phyloP scores from a whole-genome alignment of 805 yeast genomes.

The Yamadazyma takamatsuzukensis region DNA sequence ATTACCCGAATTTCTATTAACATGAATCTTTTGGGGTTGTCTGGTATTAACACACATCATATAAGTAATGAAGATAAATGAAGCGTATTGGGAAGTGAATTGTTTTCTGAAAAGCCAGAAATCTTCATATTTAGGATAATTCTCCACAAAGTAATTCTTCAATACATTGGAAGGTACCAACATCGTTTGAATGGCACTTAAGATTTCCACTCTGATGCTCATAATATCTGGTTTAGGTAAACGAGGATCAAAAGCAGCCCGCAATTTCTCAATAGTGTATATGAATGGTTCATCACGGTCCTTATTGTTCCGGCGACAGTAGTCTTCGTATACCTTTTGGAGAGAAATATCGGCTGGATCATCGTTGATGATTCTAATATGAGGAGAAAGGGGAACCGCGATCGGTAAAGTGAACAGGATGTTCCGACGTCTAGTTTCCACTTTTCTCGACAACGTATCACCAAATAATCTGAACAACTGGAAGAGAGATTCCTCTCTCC shows the following conservation, averaged over 20 bases:
- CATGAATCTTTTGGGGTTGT: conserved; percentile 88
- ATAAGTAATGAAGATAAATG: conserved; percentile 86
- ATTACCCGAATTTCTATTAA: conserved; percentile 77
- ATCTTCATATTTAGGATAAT: conserved; percentile 79
- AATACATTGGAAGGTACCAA: conserved; percentile 82
- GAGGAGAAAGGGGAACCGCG: conserved; percentile 93
- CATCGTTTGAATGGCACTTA: conserved; percentile 83
- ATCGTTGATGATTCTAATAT: conserved; percentile 83
- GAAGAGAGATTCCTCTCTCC: conserved; percentile 92
- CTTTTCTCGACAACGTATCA: conserved; percentile 72
- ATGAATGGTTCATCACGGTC: conserved; percentile 88
- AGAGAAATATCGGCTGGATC: conserved; percentile 72
- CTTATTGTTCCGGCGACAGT: conserved; percentile 68
- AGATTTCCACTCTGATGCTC: conserved; percentile 85
- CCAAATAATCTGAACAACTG: conserved; percentile 89
- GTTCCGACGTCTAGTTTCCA: conserved; percentile 83
- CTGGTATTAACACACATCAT: conserved; percentile 92
- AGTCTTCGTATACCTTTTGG: conserved; percentile 83
- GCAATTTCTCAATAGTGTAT: conserved; percentile 76
- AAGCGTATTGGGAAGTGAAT: conserved; percentile 91
- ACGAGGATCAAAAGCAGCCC: conserved; percentile 91
- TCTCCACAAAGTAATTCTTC: conserved; percentile 68
- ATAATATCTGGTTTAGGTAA: conserved; percentile 89
- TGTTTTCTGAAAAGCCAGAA: conserved; percentile 97
- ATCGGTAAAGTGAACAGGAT: conserved; percentile 82